A percentile compares a stretch with the other conserved stretches of the same genome.
These are phyloP conservation scores for Rubia peregrina DNA, from an alignment of 305 asterid species.

Conservation along the genomic window DNA sequence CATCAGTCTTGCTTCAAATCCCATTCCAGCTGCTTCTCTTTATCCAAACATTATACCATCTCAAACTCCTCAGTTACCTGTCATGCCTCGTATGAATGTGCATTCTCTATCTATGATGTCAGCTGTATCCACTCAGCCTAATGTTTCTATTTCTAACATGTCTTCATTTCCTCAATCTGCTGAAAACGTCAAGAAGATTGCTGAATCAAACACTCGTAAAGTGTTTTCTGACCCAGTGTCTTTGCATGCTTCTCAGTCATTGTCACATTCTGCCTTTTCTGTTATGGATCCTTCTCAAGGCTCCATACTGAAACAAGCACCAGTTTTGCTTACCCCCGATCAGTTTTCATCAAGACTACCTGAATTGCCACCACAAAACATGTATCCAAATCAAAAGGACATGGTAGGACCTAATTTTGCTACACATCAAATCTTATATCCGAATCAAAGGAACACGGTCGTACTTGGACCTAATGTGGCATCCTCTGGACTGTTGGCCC, in stretches of 20 bases:
- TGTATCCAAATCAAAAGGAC: conserved; percentile 36
- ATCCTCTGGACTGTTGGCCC: conserved; percentile 28
- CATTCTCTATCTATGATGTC: conserved; percentile 23
- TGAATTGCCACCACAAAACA: conserved; percentile 29
- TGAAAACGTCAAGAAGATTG: conserved; percentile 33
- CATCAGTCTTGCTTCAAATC: conserved; percentile 23
- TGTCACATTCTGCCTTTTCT: conserved; percentile 30
- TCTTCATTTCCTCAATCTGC: conserved; percentile 32
- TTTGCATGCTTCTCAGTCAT: conserved; percentile 28
- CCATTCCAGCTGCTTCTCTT: conserved; percentile 25
- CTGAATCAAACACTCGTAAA: conserved; percentile 29
- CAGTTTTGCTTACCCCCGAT: conserved; percentile 36
- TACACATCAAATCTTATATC: conserved; percentile 23
- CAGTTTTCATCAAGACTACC: conserved; percentile 36
- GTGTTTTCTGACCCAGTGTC: conserved; percentile 27
- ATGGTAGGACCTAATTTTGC: conserved; percentile 15
- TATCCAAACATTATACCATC: conserved; percentile 21
- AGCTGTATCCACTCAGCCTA: conserved; percentile 33
- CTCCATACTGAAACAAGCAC: conserved; percentile 34
- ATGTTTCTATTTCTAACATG: conserved; percentile 30
- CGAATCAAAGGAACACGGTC: conserved; percentile 34
- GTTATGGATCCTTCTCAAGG: conserved; percentile 33
- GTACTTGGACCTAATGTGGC: conserved; percentile 20
- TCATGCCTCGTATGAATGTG: conserved; percentile 24
- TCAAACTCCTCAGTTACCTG: conserved; percentile 27